phyloP scores from a whole-genome alignment of 768 basidiomycete genomes.

The Paxillus rubicundulus region DNA sequence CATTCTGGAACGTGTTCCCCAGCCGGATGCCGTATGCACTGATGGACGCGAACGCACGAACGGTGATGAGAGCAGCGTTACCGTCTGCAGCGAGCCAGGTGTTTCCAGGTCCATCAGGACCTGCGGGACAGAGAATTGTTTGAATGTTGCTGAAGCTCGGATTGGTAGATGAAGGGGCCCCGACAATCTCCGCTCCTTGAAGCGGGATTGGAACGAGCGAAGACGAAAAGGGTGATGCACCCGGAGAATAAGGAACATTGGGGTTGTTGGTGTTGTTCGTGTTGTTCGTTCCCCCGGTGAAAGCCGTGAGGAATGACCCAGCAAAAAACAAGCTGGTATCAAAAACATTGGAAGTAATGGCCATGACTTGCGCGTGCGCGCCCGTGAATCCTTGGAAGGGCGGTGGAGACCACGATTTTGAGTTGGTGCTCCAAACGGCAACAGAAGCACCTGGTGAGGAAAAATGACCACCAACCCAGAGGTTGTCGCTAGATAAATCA shows the following conservation, averaged over 20 bases:
- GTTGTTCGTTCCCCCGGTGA: conserved; percentile 49
- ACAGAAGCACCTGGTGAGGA: conserved; percentile 64
- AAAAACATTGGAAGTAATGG: conserved; percentile 74
- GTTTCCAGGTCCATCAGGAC: conserved; percentile 72
- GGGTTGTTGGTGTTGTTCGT: conserved; percentile 74
- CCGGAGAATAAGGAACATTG: conserved; percentile 77
- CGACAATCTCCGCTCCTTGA: conserved; percentile 52
- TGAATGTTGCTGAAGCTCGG: conserved; percentile 60
- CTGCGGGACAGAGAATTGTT: conserved; percentile 82
- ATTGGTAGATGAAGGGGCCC: conserved; percentile 61
- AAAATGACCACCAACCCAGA: conserved; percentile 82
- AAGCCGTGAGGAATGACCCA: conserved; percentile 82
- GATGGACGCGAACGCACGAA: conserved; percentile 71
- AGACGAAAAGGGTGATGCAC: conserved; percentile 83
- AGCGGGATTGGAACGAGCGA: conserved; percentile 84
- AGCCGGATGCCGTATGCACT: conserved; percentile 79
- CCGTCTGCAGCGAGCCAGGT: conserved; percentile 84
- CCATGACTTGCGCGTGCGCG: conserved; percentile 61
- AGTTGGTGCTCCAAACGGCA: conserved; percentile 65
- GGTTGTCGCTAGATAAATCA: conserved; percentile 56
- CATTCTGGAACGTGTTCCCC: conserved; percentile 83
- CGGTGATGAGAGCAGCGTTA: conserved; percentile 67
- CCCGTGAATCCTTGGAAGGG: conserved; percentile 84
- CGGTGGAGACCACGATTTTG: conserved; percentile 68
- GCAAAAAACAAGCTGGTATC: conserved; percentile 78